A percentile compares a stretch with the other conserved stretches of the same genome.
These are phyloP conservation scores for Allium sativum DNA, from an alignment of 106 monocot genomes.

Conservation along the genomic window DNA sequence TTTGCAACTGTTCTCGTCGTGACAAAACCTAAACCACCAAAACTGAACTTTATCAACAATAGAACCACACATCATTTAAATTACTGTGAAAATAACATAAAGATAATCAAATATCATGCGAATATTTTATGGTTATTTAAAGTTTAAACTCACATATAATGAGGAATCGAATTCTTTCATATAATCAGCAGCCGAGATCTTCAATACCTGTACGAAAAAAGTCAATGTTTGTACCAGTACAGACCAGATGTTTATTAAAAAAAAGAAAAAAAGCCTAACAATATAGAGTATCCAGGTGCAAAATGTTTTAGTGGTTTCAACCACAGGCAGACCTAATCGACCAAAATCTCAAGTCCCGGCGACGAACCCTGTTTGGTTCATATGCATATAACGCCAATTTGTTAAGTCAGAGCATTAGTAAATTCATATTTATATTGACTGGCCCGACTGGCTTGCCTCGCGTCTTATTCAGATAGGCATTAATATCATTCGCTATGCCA, in stretches of 20 bases:
- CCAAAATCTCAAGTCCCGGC: too few species aligned
- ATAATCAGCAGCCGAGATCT: conserved; percentile 58
- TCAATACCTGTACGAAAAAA: conserved; percentile 43
- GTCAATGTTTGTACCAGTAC: not conserved
- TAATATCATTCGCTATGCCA: too few species aligned
- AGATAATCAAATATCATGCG: not conserved
- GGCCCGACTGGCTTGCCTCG: too few species aligned
- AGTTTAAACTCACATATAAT: conserved; percentile 42
- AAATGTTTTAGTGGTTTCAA: not conserved
- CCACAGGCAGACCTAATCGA: too few species aligned
- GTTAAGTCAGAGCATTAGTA: too few species aligned
- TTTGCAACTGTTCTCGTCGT: conserved; percentile 45
- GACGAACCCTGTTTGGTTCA: too few species aligned
- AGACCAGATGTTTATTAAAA: too few species aligned
- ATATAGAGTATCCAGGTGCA: not conserved
- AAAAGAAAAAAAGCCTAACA: not conserved
- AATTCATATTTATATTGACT: too few species aligned
- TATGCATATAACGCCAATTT: too few species aligned
- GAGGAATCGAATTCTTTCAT: conserved; percentile 69
- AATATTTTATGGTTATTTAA: not conserved
- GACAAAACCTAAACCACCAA: conserved; percentile 31
- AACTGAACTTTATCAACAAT: not conserved
- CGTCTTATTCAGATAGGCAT: too few species aligned
- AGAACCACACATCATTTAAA: not conserved
- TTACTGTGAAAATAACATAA: not conserved